Base-by-base conservation (phyloP, 164 flowering plant species). In the Vitis rupestris region DNA sequence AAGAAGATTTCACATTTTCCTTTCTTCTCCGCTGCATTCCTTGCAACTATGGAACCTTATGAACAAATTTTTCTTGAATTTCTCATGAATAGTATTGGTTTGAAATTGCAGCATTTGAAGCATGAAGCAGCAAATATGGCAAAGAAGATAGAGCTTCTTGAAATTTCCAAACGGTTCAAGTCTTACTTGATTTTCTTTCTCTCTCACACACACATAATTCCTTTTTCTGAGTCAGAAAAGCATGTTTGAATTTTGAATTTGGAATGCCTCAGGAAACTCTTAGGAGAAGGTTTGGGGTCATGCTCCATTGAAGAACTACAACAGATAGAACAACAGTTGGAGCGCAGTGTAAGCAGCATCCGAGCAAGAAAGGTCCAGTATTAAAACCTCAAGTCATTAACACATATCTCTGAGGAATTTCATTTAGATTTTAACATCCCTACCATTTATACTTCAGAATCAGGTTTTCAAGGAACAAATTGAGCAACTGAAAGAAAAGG, bases 141-240 rank as follows among this genome's bases (percentile, higher is more conserved):
- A 67, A 88, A 90, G 85, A 90, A 82, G 83, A 86, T 93, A 37
- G 97, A 91, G 75, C 73, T 64, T 30, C 91, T 91, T 55, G 95
- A 93, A 82, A 72, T 64, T 54, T 77, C 93, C 13, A 93, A 82
- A 80, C 63, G 91, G 98, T 75, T 64, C 12, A 64, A 7, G 7
- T 37, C 44, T 37, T 37, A 37, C 44, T 37, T 37, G 44, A 37
- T 37, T 37, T 37, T 3, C 44, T 3, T 31, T 37, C 44, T 37
- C 44, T 37, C 44, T 37, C 44, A 37, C 44, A 37, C 44, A 53
- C 17, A 14, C 56, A 12, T 13, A 53, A 1, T 11, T n/a, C 7
- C 15, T 13, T 5, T 13, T 53, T 13, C n/a, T 53, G 14, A 14
- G n/a, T 53, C 10, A 53, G 6, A 53, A 53, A 37, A 13, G 48